Evolutionary conservation across 441 rosid species (phyloP).

Genomic region (Gossypium lobatum): DNA sequence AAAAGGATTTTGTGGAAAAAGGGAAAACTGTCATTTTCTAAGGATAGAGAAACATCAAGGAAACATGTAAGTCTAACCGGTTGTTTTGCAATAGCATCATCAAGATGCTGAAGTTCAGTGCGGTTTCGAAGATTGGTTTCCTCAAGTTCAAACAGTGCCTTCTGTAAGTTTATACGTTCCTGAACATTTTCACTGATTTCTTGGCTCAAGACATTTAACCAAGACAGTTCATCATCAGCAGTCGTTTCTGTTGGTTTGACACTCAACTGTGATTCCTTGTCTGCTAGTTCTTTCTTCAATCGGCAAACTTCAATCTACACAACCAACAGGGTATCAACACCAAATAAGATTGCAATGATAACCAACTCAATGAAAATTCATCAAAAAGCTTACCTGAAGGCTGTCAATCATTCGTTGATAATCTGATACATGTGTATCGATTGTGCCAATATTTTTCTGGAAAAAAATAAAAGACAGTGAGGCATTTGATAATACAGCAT

Average conservation of each 20-base stretch:
- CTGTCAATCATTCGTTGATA: conserved; percentile 93
- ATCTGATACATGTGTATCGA: conserved; percentile 81
- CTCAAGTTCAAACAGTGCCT: conserved; percentile 89
- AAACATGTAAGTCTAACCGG: conserved; percentile 40
- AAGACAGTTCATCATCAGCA: conserved; percentile 79
- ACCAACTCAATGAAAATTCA: conserved; percentile 3
- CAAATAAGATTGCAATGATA: conserved; percentile 10
- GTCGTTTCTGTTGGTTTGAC: conserved; percentile 70
- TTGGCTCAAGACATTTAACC: conserved; percentile 81
- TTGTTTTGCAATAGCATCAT: conserved; percentile 74
- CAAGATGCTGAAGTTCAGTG: conserved; percentile 80
- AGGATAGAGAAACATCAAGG: not conserved
- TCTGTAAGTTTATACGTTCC: conserved; percentile 90
- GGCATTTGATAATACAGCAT: conserved; percentile 1
- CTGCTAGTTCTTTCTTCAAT: conserved; percentile 80
- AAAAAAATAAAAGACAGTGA: conserved; percentile 6
- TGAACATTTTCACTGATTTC: conserved; percentile 95
- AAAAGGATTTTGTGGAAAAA: not conserved
- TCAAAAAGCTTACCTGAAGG: conserved; percentile 64
- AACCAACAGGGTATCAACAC: conserved; percentile 20
- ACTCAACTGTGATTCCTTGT: conserved; percentile 71
- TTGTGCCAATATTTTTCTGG: conserved; percentile 88
- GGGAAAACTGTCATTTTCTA: not conserved
- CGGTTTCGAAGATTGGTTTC: conserved; percentile 77
- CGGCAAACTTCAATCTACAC: conserved; percentile 70